Evolutionary conservation across 2,329 filamentous ascomycete genomes (phyloP), one percentile per base, ranked within the genome.

Genomic region (Ascochyta pisi): DNA sequence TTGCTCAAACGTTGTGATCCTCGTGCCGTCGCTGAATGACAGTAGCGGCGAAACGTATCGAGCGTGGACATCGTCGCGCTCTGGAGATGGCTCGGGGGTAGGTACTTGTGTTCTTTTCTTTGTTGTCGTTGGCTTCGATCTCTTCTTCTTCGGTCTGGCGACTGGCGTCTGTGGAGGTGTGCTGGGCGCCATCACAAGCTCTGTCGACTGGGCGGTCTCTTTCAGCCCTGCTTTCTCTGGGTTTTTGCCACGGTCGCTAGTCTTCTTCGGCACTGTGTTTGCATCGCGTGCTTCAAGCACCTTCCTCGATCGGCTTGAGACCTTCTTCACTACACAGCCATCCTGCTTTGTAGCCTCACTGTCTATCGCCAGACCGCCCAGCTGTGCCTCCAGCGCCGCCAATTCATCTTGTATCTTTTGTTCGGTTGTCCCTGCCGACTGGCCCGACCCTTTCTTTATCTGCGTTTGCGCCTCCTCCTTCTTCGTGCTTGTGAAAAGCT

Each of bases 1-100:
- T n/a, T 70, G 61, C 3, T 68, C 58, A 54, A 82, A 82, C 6
- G 68, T 56, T 1, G 73, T 64, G 19, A 73, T 57, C 33, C 43
- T 53, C 35, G 54, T 61, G 42, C 60, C 58, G 41, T 68, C 68
- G 57, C 72, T 74, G 26, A 73, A 66, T 6, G 63, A 53, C 10
- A 77, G 55, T 2, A 77, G 57, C 3, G 69, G 62, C 1, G 64
- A 61, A 0, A 65, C 63, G 38, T 76, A 67, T 7, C 57, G 33
- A 2, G 61, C 55, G 49, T 70, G 74, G 10, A 69, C 43, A 29
- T 72, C 63, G 9, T 68, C 60, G 5, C 65, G 64, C 12, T 67
- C 63, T 2, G 66, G 64, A 16, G 65, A 68, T 2, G 62, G 29
- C 34, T 67, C 58, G 12, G 64, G 62, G 5, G 65, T 67, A 6